Percentiles rank a stretch among this genome's conserved stretches.
These are phyloP conservation scores for Turritis glabra DNA, from an alignment of 345 rosid species.

Conservation along the genomic window DNA sequence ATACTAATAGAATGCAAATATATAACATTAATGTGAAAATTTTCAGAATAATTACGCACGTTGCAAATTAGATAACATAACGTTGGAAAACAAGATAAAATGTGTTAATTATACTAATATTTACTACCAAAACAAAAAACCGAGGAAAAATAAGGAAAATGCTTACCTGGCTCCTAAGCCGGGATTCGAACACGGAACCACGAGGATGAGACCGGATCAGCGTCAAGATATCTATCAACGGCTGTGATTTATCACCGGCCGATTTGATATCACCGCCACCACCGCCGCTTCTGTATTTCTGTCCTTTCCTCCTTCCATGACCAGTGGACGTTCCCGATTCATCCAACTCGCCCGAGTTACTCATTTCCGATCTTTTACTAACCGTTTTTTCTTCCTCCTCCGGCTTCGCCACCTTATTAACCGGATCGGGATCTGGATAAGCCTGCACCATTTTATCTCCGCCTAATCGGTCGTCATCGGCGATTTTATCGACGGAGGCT, in stretches of 20 bases:
- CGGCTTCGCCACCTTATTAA: conserved; percentile 27
- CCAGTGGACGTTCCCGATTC: conserved; percentile 65
- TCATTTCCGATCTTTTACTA: conserved; percentile 35
- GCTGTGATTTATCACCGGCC: conserved; percentile 46
- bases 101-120: neutral
- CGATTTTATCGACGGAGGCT: conserved; percentile 44
- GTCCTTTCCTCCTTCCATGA: conserved; percentile 36
- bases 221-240: conserved; percentile 49
- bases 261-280: conserved; percentile 35
- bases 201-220: conserved; percentile 55
- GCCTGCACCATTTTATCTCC: conserved; percentile 22
- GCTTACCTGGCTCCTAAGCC: conserved; percentile 54
- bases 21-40: neutral
- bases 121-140: neutral
- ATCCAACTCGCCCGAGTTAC: conserved; percentile 42
- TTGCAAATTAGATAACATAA: neutral
- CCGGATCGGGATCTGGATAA: conserved; percentile 43
- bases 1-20: neutral
- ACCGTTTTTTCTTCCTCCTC: conserved; percentile 28
- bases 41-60: neutral
- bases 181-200: conserved; percentile 52
- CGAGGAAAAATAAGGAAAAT: conserved; percentile 5
- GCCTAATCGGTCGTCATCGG: conserved; percentile 24
- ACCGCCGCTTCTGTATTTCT: conserved; percentile 36
- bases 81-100: conserved; percentile 15